phyloP scores from a whole-genome alignment of 106 monocot species.

The Allium fistulosum region DNA sequence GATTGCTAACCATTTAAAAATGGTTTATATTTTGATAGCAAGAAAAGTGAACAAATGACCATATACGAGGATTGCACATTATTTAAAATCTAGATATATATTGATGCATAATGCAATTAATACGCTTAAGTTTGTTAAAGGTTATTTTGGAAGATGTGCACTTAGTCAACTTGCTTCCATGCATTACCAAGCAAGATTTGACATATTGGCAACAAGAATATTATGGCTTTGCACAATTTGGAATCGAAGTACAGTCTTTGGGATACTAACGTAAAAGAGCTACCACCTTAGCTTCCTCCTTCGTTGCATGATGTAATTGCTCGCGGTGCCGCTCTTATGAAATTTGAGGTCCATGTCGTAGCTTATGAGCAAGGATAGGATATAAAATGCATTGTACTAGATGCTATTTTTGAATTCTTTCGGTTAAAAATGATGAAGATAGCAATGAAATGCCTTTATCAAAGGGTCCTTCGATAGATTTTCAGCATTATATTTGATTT shows the following conservation, averaged over 20 bases:
- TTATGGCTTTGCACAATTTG: slow-evolving; percentile 18
- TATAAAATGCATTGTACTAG: not conserved
- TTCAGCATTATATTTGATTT: not conserved
- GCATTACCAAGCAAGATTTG: slow-evolving; percentile 19
- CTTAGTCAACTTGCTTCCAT: slow-evolving; percentile 37
- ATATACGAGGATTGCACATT: slow-evolving; percentile 77
- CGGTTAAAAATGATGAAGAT: not conserved
- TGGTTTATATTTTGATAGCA: slow-evolving; percentile 40
- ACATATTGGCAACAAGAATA: slow-evolving; percentile 15
- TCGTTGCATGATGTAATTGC: not conserved
- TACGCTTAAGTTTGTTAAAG: slow-evolving; percentile 67
- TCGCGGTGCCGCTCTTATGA: not conserved
- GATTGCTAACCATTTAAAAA: slow-evolving; percentile 81
- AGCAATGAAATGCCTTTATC: not conserved
- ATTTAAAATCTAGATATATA: slow-evolving; percentile 71
- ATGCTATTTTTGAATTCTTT: not conserved
- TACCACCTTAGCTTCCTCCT: not conserved
- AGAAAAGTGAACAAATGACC: slow-evolving; percentile 63
- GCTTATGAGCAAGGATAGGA: not conserved
- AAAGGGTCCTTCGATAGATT: not conserved
- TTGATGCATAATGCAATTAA: slow-evolving; percentile 97
- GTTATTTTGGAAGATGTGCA: slow-evolving; percentile 75
- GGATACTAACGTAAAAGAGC: slow-evolving; percentile 11
- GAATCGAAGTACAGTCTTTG: slow-evolving; percentile 17
- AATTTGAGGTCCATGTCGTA: slow-evolving; percentile 2